Evolutionary conservation across 306 rosid genomes (phyloP), one percentile per base, ranked within the genome.

Genomic region (Aeschynomene evenia): DNA sequence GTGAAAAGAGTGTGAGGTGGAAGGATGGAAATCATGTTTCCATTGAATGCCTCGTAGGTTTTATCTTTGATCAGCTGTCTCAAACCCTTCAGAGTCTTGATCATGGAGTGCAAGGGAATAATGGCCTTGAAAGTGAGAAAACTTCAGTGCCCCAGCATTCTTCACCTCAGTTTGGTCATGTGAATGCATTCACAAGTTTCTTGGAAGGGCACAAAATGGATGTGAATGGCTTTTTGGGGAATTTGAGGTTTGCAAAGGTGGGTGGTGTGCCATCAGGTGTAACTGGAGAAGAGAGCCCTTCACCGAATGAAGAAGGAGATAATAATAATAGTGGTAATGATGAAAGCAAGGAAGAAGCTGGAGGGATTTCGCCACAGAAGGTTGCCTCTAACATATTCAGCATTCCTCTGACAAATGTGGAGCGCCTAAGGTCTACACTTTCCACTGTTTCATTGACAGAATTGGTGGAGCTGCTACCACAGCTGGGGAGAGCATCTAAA

Each of bases 351-450:
- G 91, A 86, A 66, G 99, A 89, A 66, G 64, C 71, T 24, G 86
- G 82, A 43, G 97, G 86, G 50, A 89, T 63, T 81, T 74, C 81
- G 7, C 90, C 95, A 0, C 99, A 89, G 88, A 95, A 89, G 84
- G 77, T 89, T 73, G 97, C 97, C 42, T 76, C 85, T 4, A 91
- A 83, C 67, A 72, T 95, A 68, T 83, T 95, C 67, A 91, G 96
- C 59, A 86, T 91, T 77, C 99, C 99, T 54, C 83, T 95, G 23
- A 82, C 96, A n/a, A 95, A 95, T 57, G 99, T 95, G 72, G 99
- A 91, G 82, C 99, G 99, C 66, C 77, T 95, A 80, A 89, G 82
- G 84, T 84, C 99, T 68, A 91, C 92, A 16, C 80, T 95, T 74
- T 87, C 99, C 50, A 86, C 97, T 0, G 91, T 95, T 72, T 89